Percentiles rank a stretch among this genome's conserved stretches.
Conservation (phyloP, 192 early-diverging fungal species). For the Glomus cerebriforme region DNA sequence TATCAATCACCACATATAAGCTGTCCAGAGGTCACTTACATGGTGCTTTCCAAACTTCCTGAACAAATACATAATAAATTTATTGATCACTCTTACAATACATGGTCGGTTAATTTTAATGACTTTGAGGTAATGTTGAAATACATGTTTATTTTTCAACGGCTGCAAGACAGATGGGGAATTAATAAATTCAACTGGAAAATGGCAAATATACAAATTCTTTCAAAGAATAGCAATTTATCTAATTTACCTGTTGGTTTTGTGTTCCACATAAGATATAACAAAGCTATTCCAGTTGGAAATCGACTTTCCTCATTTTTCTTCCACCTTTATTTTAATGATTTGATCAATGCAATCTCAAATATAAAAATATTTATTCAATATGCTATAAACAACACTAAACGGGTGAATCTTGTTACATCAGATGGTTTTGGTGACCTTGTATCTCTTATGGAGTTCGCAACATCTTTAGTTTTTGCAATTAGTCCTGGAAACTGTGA, state of each 20-base stretch:
- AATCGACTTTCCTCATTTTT: constrained; percentile 9
- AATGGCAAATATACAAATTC: background rate
- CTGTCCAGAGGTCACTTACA: constrained; percentile 5
- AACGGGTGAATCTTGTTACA: background rate
- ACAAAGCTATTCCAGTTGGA: background rate
- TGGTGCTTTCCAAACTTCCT: background rate
- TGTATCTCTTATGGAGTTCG: constrained; percentile 18
- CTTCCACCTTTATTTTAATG: background rate
- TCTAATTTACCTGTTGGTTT: constrained; percentile 6
- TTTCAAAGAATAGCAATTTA: background rate
- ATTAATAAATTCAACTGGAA: background rate
- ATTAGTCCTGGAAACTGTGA: background rate
- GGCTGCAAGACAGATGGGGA: background rate
- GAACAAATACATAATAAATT: background rate
- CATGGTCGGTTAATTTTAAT: constrained; percentile 21
- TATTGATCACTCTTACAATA: background rate
- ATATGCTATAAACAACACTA: constrained; percentile 12
- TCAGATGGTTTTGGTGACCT: constrained; percentile 10
- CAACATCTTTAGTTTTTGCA: constrained; percentile 6
- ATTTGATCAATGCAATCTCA: background rate
- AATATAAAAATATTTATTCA: background rate
- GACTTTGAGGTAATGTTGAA: constrained; percentile 39
- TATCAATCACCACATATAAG: constrained; percentile 27
- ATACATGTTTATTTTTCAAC: constrained; percentile 29
- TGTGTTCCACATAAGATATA: background rate